Percentiles rank a stretch among this genome's conserved stretches.
Conservation (phyloP, 257 asterid genomes). For the Leptodermis oblonga region DNA sequence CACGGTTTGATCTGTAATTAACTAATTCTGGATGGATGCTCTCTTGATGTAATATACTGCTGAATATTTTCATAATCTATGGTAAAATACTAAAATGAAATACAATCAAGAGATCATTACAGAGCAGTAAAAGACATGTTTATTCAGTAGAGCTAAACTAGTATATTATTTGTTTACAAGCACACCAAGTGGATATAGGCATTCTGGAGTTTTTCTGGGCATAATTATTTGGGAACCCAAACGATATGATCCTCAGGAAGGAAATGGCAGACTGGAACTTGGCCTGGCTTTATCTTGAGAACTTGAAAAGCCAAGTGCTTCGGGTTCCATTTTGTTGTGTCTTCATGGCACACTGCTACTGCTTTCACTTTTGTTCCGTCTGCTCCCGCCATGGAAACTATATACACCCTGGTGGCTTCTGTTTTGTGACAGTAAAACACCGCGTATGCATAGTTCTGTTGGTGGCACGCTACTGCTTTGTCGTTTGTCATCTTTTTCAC, state of each 20-base stretch:
- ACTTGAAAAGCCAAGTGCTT: conserved; percentile 77
- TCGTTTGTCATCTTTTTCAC: conserved; percentile 33
- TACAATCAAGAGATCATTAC: neutral
- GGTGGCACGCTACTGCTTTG: conserved; percentile 66
- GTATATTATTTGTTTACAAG: neutral
- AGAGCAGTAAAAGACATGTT: neutral
- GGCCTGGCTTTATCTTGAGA: conserved; percentile 74
- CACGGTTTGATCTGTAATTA: too few relatives aligned
- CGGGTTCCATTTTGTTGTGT: conserved; percentile 80
- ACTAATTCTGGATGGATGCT: neutral
- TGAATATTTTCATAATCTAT: neutral
- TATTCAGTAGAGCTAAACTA: conserved; percentile 5
- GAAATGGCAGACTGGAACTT: conserved; percentile 70
- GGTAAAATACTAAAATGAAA: neutral
- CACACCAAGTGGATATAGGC: neutral
- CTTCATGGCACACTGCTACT: conserved; percentile 63
- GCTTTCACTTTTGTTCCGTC: conserved; percentile 57
- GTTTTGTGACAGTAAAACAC: conserved; percentile 78
- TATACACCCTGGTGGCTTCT: conserved; percentile 33
- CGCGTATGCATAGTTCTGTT: conserved; percentile 48
- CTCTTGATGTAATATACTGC: neutral
- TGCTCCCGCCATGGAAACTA: conserved; percentile 42
- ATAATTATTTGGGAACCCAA: conserved; percentile 38
- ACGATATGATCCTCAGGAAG: conserved; percentile 72
- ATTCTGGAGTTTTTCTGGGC: neutral